Evolutionary conservation across 1,139 yeast species (phyloP).

Genomic region (Kodamaea suecica): DNA sequence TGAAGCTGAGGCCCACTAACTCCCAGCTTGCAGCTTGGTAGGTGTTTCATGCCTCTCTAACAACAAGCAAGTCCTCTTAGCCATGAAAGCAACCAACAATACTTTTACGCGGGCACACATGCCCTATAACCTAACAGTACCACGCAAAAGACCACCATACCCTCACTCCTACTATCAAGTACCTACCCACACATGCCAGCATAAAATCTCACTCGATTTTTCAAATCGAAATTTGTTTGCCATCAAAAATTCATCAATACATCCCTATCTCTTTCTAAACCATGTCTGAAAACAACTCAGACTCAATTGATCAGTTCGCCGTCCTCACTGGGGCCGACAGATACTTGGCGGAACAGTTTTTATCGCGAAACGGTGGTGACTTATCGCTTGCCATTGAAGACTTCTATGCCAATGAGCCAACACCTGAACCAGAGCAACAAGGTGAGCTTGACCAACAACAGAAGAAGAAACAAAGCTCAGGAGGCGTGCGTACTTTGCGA

Average conservation of each 20-base stretch:
- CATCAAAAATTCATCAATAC: too few species aligned
- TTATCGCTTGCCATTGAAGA: constrained; percentile 44
- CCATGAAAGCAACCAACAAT: too few species aligned
- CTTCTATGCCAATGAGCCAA: constrained; percentile 27
- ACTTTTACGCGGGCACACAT: too few species aligned
- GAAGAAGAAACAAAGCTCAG: background rate
- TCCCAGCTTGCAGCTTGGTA: too few species aligned
- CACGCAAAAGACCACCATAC: too few species aligned
- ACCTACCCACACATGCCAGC: too few species aligned
- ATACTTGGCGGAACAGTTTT: constrained; percentile 42
- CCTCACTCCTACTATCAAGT: too few species aligned
- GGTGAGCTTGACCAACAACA: constrained; percentile 5
- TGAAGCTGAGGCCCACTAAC: too few species aligned
- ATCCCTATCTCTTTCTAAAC: background rate
- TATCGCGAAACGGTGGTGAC: constrained; percentile 38
- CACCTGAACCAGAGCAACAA: constrained; percentile 6
- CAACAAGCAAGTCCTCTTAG: too few species aligned
- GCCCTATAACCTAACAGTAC: too few species aligned
- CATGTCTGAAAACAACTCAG: constrained; percentile 24
- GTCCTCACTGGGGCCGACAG: constrained; percentile 37
- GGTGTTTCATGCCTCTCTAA: too few species aligned
- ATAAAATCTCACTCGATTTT: too few species aligned
- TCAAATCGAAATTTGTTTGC: background rate
- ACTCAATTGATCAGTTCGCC: constrained; percentile 48
- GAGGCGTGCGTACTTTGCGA: constrained; percentile 45